Base-by-base conservation (phyloP, 208 protist species). In the Spongospora subterranea region DNA sequence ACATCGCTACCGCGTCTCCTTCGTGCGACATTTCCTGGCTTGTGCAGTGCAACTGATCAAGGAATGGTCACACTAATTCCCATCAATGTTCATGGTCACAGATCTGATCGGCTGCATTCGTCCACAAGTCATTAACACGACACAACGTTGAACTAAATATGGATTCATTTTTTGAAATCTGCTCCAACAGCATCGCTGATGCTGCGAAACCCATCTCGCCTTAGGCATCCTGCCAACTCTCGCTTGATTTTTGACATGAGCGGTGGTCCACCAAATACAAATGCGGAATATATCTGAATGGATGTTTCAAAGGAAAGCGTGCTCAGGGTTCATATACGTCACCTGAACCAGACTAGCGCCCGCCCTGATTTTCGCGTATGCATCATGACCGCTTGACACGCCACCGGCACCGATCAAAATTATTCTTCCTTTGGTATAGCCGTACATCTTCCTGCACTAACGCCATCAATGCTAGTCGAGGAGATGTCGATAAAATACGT, bases 381-480 rank as follows among this genome's bases (percentile, higher is more conserved):
- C 94, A 77, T 96, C 94, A 0, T 43, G 29, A 0, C 93, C 94
- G 20, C 17, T 71, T 39, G 29, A 17, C 43, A 96, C 90, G 71
- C 95, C 95, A 32, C 95, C 95, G 0, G 93, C 94, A 29, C 94
- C 95, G 54, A 96, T 93, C 0, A 96, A 35, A 6, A 93, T 66
- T 0, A 96, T 53, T 24, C 92, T 93, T 11, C 94, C 94, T 0
- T 90, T 50, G 13, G 95, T 96, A 0, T 92, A 82, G 82, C 29
- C n/a, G 90, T 95, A 96, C 88, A 96, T 43, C 17, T 43, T 35
- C 40, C 71, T 82, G 71, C 6, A 60, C 50, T 29, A 60, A 6
- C 24, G 13, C 6, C 13, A 29, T 24, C 24, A 29, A 60, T 6
- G 24, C 6, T 29, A 60, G 24, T 24, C 13, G 13, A 24, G 50